Percentiles rank a stretch among this genome's conserved stretches.
phyloP scores from a whole-genome alignment of 1,284 basidiomycete species.

The Ganoderma sinense region DNA sequence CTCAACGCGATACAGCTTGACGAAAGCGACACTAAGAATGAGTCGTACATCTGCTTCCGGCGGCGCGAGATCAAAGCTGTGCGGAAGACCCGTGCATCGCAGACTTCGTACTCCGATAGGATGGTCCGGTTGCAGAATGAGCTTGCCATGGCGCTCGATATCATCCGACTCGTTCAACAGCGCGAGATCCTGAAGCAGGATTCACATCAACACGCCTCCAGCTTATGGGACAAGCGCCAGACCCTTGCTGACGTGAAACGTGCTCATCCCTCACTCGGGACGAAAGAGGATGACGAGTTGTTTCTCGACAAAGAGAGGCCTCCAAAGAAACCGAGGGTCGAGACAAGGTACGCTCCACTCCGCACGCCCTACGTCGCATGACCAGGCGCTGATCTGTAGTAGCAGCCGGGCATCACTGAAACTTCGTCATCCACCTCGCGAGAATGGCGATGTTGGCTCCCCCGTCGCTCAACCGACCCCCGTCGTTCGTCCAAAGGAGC shows the following conservation, averaged over 20 bases:
- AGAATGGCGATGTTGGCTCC: constrained; percentile 52
- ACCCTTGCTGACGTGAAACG: constrained; percentile 84
- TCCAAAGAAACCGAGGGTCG: constrained; percentile 61
- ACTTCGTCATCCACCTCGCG: constrained; percentile 46
- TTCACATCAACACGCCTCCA: constrained; percentile 60
- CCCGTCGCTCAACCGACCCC: constrained; percentile 53
- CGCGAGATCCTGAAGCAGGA: constrained; percentile 85
- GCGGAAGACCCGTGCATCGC: constrained; percentile 93
- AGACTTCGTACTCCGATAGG: constrained; percentile 89
- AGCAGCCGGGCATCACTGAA: constrained; percentile 58
- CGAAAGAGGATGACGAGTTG: constrained; percentile 86
- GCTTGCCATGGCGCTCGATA: constrained; percentile 74
- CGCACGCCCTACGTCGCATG: background rate
- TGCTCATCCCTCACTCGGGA: constrained; percentile 70
- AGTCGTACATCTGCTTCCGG: constrained; percentile 98
- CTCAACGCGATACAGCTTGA: constrained; percentile 66
- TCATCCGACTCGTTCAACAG: constrained; percentile 72
- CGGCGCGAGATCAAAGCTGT: constrained; percentile 94
- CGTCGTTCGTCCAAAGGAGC: constrained; percentile 70
- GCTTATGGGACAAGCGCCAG: constrained; percentile 84
- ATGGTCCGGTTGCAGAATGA: constrained; percentile 84
- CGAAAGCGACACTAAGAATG: constrained; percentile 89
- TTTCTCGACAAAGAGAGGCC: constrained; percentile 79
- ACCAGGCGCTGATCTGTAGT: background rate
- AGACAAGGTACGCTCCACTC: constrained; percentile 49